Evolutionary conservation across 805 yeast genomes (phyloP), one percentile per base, ranked within the genome.

Genomic region (Kuraishia capsulata): DNA sequence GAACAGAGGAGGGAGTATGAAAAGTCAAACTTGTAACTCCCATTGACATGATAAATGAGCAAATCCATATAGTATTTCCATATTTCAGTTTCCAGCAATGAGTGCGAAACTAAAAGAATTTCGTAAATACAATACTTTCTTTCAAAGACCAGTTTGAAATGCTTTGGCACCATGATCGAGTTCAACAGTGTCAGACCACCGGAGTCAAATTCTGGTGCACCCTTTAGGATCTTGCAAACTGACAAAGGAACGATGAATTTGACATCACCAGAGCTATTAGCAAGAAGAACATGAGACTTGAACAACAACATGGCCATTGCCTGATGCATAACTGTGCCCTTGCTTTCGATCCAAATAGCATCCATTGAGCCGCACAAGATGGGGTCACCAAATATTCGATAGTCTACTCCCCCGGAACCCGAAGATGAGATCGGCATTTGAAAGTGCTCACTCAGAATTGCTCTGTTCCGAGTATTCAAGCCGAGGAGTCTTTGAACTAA

Each of bases 221-320:
- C 51, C 14, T 39, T 40, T n/a, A 50, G 30, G 8, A 66, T 11
- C 31, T 46, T 45, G 39, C 63, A 49, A 28, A 53, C 56, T 4
- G 66, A 45, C 24, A 75, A 51, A 1, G 83, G 79, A 6, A 78
- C 58, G 11, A 76, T 61, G 44, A 75, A 71, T 13, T 54, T 57
- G 4, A 73, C 60, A 4, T 56, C 64, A 25, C 52, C 48, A 20
- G 47, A 57, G 6, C 45, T 39, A 11, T 57, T 42, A 10, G 64
- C 54, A 26, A 72, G 41, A 1, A 77, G 44, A 20, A 76, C 48
- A 49, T 74, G 78, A 4, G 76, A 63, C 42, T 76, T 72, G 56
- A 71, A 76, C 17, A 74, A 46, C 32, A 74, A 40, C 32, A 51
- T 62, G 38, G 58, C 75, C 52, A 55, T 49, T 41, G 39, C 51